Evolutionary conservation across 345 rosid genomes (phyloP), one percentile per base, ranked within the genome.

Genomic region (Anastatica hierochuntica): DNA sequence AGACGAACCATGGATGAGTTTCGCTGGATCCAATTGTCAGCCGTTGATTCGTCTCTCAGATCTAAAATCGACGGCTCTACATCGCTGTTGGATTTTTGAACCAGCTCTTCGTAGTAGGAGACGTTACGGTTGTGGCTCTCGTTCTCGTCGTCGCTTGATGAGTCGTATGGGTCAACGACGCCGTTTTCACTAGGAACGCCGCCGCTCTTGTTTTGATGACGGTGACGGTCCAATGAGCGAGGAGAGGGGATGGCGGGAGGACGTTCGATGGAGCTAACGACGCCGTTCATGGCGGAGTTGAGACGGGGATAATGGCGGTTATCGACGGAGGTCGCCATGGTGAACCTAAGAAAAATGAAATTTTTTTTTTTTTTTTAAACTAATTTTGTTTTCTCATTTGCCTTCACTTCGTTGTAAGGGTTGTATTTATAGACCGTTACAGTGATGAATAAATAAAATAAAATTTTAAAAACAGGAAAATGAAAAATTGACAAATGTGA

Each of bases 1-100:
- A 88, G 94, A 21, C 98, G 98, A 56, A 92, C 72, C 95, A 88
- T 79, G 15, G 81, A 42, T 1, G 86, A 62, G 77, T 88, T 83
- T 3, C 98, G 88, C 49, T 79, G 69, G 56, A 92, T 71, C 98
- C 98, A 92, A 29, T 58, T 65, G 29, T 92, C 96, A 1, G 86
- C 75, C 0, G 95, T 92, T 14, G 68, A 77, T 62, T 81, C 94
- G 36, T 92, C 96, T 31, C 94, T 56, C 0, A 79, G 59, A 63
- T 92, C 98, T 5, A 72, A 9, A 49, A 72, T 30, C 57, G 98
- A 78, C 13, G 81, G 78, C 57, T 92, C 95, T 15, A 92, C 56
- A 58, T 85, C 94, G 43, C 62, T 64, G 75, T 77, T 69, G 33
- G 77, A 70, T 61, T 74, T 82, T 11, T 36, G 39, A 14, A 84